Evolutionary conservation across 306 rosid genomes (phyloP), one percentile per base, ranked within the genome.

Genomic region (cucumber (Cucumis sativus)): DNA sequence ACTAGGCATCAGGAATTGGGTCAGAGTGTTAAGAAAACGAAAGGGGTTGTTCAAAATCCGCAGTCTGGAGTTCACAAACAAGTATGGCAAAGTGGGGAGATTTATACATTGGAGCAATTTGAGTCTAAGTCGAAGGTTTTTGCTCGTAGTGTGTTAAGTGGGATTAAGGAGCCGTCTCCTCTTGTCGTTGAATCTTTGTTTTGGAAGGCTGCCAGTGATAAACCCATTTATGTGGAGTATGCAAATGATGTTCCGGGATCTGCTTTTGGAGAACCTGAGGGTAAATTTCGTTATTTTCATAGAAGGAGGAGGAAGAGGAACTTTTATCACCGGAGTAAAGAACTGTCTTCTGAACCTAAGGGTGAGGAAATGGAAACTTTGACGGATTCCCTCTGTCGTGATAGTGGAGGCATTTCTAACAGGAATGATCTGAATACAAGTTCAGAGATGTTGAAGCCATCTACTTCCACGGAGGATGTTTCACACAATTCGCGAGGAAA

Each of bases 221-320:
- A 92, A 88, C 97, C 97, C 23, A 95, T 92, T 65, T 91, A 89
- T 79, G 80, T 95, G 37, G 99, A 95, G 88, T 95, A 95, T 74
- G 99, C 99, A 75, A 95, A 95, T 85, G 99, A 95, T 61, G 96
- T 95, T 80, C 99, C 99, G 54, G 99, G 99, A 69, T 92, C 98
- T 68, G 99, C 91, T 73, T 95, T 95, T 80, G 99, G 91, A 71
- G 93, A 90, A 68, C 91, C 92, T 0, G 88, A 86, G 80, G 96
- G 96, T 77, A 90, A 89, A 78, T 85, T 82, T 86, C 90, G 65
- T 78, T 77, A 75, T 83, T 80, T 87, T 78, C 88, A 74, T 80
- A 89, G 93, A 60, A 86, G 91, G 83, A 82, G 84, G 80, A 91
- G 99, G 79, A 91, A 83, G 85, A 91, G 95, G 82, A 84, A 84